phyloP scores from a whole-genome alignment of 225 moss, liverwort and hornwort genomes.

The Asterella californica region DNA sequence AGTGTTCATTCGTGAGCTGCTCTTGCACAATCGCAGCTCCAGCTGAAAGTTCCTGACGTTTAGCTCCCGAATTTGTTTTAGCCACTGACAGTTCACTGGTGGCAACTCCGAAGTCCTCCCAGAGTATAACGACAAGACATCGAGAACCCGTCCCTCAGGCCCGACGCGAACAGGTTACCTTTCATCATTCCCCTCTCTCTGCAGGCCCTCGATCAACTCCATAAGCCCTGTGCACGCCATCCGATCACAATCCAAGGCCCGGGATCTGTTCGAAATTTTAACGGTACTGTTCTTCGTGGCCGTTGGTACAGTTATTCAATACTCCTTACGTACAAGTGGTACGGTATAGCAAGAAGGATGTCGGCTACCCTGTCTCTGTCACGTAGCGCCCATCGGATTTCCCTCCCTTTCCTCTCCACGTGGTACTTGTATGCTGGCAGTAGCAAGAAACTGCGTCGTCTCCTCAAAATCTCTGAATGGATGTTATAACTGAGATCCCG shows the following conservation, averaged over 20 bases:
- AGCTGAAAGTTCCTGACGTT: not conserved
- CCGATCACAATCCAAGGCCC: not conserved
- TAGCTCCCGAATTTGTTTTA: not conserved
- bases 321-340: no score
- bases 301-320: constrained; percentile 6
- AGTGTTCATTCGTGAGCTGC: not conserved
- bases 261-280: not conserved
- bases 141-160: not conserved
- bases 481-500: no score
- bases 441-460: no score
- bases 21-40: not conserved
- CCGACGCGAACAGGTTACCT: not conserved
- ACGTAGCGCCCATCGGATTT: no score
- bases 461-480: no score
- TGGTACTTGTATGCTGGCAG: no score
- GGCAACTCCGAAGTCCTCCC: not conserved
- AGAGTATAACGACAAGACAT: not conserved
- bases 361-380: no score
- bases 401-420: no score
- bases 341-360: no score
- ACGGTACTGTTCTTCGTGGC: not conserved
- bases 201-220: not conserved
- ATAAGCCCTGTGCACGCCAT: not conserved
- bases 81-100: not conserved
- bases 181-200: not conserved